Evolutionary conservation across 2,329 filamentous ascomycete species (phyloP).

Genomic region (Fusarium neocosmosporiellum): DNA sequence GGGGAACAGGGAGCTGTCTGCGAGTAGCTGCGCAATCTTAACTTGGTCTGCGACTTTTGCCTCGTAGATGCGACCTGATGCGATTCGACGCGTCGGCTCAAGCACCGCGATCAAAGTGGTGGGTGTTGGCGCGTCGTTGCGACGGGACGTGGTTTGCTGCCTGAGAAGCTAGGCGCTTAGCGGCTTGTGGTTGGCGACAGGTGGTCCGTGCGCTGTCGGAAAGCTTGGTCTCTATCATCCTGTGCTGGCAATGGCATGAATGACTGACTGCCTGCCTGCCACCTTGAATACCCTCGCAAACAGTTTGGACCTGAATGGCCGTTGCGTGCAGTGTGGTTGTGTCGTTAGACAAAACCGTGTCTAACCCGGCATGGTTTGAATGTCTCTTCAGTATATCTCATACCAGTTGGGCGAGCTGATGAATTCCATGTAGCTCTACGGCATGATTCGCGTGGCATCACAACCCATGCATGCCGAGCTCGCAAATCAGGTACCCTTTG

Average conservation of each 20-base stretch:
- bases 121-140: conserved; percentile 43
- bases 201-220: conserved; percentile 31
- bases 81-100: conserved; percentile 44
- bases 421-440: not conserved
- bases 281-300: not conserved
- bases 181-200: not conserved
- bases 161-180: conserved; percentile 33
- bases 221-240: conserved; percentile 6
- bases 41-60: conserved; percentile 30
- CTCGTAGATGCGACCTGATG: conserved; percentile 40
- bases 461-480: not conserved
- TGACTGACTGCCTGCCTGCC: not conserved
- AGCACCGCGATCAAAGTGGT: conserved; percentile 44
- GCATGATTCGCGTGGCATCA: not conserved
- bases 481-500: not conserved
- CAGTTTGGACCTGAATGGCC: not conserved
- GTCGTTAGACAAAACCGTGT: not conserved
- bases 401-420: not conserved
- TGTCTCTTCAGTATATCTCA: not conserved
- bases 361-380: not conserved
- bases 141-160: conserved; percentile 35
- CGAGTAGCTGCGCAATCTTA: conserved; percentile 39
- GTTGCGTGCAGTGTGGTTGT: not conserved
- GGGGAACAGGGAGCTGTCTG: conserved; percentile 37
- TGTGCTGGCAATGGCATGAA: not conserved